phyloP scores from a whole-genome alignment of 179 eudicot species.

The Carnegiea gigantea region DNA sequence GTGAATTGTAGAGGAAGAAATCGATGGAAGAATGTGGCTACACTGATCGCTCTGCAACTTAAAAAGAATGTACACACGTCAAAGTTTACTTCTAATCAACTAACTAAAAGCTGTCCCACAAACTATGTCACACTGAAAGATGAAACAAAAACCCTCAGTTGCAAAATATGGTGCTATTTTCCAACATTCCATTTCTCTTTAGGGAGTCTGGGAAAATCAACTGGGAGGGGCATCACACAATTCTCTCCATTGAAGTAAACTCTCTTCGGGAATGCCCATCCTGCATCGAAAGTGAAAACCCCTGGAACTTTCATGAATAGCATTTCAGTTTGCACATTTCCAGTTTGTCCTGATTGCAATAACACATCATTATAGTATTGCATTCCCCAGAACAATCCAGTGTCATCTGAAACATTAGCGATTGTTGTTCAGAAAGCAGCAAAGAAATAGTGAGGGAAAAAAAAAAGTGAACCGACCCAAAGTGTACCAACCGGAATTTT shows the following conservation, averaged over 20 bases:
- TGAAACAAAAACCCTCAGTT: neutral
- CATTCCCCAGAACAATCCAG: slow-evolving; percentile 78
- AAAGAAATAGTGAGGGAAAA: neutral
- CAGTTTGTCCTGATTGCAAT: slow-evolving; percentile 55
- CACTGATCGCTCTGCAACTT: slow-evolving; percentile 1
- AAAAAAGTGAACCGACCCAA: too few relatives aligned
- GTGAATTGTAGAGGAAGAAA: neutral
- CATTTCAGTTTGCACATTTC: slow-evolving; percentile 82
- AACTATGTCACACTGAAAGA: slow-evolving; percentile 8
- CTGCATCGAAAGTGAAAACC: slow-evolving; percentile 67
- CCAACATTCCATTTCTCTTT: slow-evolving; percentile 29
- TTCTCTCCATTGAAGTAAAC: slow-evolving; percentile 77
- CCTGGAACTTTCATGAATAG: slow-evolving; percentile 58
- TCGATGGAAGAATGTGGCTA: neutral
- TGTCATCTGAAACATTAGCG: slow-evolving; percentile 52
- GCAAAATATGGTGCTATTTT: slow-evolving; percentile 11
- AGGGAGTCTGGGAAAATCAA: slow-evolving; percentile 70
- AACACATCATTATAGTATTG: slow-evolving; percentile 72
- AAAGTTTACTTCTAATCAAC: neutral
- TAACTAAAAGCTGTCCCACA: neutral
- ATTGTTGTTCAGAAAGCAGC: neutral
- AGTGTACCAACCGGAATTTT: too few relatives aligned
- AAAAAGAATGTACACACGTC: slow-evolving; percentile 10
- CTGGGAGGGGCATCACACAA: slow-evolving; percentile 86
- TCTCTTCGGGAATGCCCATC: slow-evolving; percentile 89